These are phyloP conservation scores for Metarhizium humberi DNA, from an alignment of 2,329 filamentous ascomycete genomes.

Conservation along the genomic window DNA sequence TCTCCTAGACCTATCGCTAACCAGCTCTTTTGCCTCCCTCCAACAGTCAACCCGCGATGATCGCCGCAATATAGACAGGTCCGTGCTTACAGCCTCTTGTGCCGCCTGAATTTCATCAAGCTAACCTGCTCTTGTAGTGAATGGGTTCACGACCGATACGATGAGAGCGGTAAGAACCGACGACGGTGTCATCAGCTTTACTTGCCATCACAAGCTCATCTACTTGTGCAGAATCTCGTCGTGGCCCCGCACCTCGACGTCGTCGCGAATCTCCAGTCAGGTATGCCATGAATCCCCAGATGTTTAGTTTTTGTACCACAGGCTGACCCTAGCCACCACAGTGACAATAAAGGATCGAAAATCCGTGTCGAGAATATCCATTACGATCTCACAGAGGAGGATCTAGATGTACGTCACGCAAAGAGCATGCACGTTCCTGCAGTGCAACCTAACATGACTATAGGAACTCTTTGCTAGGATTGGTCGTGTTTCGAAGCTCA, in stretches of 20 bases:
- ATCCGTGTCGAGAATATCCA: slow-evolving; percentile 84
- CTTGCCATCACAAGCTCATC: slow-evolving; percentile 11
- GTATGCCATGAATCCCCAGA: slow-evolving; percentile 14
- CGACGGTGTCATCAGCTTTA: neutral
- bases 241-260: slow-evolving; percentile 31
- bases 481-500: slow-evolving; percentile 58
- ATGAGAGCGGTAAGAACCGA: slow-evolving; percentile 52
- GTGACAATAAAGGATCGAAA: slow-evolving; percentile 53
- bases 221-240: slow-evolving; percentile 25
- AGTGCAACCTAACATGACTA: slow-evolving; percentile 14
- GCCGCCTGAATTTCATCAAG: slow-evolving; percentile 14
- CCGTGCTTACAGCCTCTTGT: slow-evolving; percentile 18
- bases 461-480: slow-evolving; percentile 76
- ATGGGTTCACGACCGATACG: slow-evolving; percentile 90
- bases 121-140: slow-evolving; percentile 44
- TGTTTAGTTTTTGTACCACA: neutral
- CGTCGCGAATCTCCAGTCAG: slow-evolving; percentile 33
- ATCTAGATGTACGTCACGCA: slow-evolving; percentile 55
- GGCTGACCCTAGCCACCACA: slow-evolving; percentile 15
- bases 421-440: neutral
- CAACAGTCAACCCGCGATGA: slow-evolving; percentile 55
- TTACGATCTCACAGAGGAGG: slow-evolving; percentile 80
- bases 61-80: slow-evolving; percentile 63
- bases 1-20: slow-evolving; percentile 24
- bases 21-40: slow-evolving; percentile 21